Evolutionary conservation across 345 rosid genomes (phyloP), one percentile per base, ranked within the genome.

Genomic region (Dipteronia dyeriana): DNA sequence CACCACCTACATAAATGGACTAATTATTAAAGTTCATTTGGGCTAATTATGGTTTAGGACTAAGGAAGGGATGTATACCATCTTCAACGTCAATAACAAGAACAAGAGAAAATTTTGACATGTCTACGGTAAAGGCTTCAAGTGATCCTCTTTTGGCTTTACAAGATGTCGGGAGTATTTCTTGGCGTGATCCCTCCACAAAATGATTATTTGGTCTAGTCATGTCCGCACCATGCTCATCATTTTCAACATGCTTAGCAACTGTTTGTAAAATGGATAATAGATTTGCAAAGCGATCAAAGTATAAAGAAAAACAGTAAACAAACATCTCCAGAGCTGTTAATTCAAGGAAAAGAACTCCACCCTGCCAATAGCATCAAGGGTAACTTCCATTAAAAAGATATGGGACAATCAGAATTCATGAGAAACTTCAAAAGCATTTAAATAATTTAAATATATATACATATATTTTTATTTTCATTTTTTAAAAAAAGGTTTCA

Each of bases 331-430:
- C 80, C 85, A 90, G 75, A 72, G 97, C 91, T 71, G 76, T 74
- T 47, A 87, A 73, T 83, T 95, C 99, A 83, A 93, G 81, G 78
- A 90, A 76, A 73, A 90, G 77, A 82, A 81, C 82, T 78, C 94
- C 90, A 80, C 97, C 99, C 99, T 95, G 98, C 81, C 85, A 79
- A 67, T 51, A 76, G 76, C 79, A 89, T 70, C 84, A 87, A 62
- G 61, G 63, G 68, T 80, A 80, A 78, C 64, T 81, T 34, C 38
- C 38, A 70, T 78, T 47, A 75, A 85, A 72, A 74, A 68, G 61
- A 43, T 47, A 11, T 31, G 49, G 8, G 49, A 68, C 13, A 29
- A 56, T 31, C 22, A 75, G 63, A 75, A 70, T 64, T 71, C 47
- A 53, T 47, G 17, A 56, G 49, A 67, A 66, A 71, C 61, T 25